Evolutionary conservation across 192 early-diverging fungal species (phyloP), one percentile per base, ranked within the genome.

Genomic region (Geranomyces michiganensis): DNA sequence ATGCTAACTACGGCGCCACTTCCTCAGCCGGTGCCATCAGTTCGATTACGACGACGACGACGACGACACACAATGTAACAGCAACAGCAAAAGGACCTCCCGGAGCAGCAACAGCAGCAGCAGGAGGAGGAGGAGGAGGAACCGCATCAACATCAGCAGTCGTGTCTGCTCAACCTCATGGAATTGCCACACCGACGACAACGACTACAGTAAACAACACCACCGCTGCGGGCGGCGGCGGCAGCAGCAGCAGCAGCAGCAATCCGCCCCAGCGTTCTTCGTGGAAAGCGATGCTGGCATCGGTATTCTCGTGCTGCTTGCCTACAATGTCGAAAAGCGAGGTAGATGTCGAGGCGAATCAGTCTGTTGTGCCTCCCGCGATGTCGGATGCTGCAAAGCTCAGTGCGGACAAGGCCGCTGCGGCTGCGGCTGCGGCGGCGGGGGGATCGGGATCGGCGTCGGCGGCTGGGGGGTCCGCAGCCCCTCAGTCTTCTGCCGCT

Each of bases 281-380:
- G 4, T 53, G 51, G 51, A 53, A 53, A 26, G 4, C 51, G 51
- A 53, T 53, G 51, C 51, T 53, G 51, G 51, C 51, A 29, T 64
- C 62, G 17, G 33, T 64, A 17, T 64, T 64, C 41, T 43, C 62
- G 21, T 64, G 62, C 62, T 64, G 62, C 43, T 41, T n/a, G 15
- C 43, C 62, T 4, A 12, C 33, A 2, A 29, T 29, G 12, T n/a
- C 62, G 32, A 31, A 33, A 21, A 24, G n/a, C 44, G 62, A 64
- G 27, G 29, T 64, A 5, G 62, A 64, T 45, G 41, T 64, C 15
- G 41, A 64, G 31, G 27, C 22, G 6, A 32, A 26, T 60, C 22
- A 29, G n/a, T n/a, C n/a, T 47, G 12, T 47, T 19, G 19, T 19
- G 12, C 46, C 46, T 7, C 51, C 51, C 7, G n/a, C 15, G 24